Percentiles rank a stretch among this genome's conserved stretches.
Evolutionary conservation across 495 filamentous ascomycete species (phyloP).

Genomic region (Penicillium egyptiacum): DNA sequence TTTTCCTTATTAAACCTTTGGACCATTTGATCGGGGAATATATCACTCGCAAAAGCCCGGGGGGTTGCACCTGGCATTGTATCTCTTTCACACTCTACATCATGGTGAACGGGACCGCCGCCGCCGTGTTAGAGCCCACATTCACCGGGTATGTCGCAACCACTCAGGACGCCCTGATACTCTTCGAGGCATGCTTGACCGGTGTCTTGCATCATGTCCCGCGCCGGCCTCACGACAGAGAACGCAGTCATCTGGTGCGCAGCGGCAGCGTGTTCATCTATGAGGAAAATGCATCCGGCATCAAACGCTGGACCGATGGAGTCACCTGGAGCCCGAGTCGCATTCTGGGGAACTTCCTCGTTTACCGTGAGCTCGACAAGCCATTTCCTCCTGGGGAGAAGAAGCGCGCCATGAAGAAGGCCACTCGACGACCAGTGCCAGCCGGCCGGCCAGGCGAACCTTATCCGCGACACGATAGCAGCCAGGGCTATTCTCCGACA

Average conservation of each 20-base stretch:
- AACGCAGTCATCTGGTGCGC: conserved; percentile 68
- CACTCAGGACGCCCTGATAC: conserved; percentile 70
- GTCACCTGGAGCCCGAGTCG: conserved; percentile 88
- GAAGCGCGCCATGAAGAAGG: conserved; percentile 79
- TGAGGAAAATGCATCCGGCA: conserved; percentile 81
- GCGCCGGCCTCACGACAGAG: conserved; percentile 81
- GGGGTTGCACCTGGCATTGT: conserved; percentile 14
- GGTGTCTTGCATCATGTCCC: conserved; percentile 70
- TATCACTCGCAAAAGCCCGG: conserved; percentile 5
- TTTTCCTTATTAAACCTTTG: background rate
- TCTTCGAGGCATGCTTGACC: conserved; percentile 72
- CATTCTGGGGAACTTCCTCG: conserved; percentile 81
- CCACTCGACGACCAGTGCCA: conserved; percentile 44
- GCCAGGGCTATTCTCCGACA: conserved; percentile 43
- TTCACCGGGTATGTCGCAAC: conserved; percentile 67
- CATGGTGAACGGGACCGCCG: conserved; percentile 49
- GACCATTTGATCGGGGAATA: conserved; percentile 14
- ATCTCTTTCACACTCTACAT: conserved; percentile 18
- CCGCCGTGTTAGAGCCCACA: conserved; percentile 54
- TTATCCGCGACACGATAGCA: conserved; percentile 51
- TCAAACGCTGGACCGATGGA: conserved; percentile 94
- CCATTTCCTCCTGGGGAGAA: conserved; percentile 86
- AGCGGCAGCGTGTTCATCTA: conserved; percentile 90
- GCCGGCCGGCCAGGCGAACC: conserved; percentile 50
- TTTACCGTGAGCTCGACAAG: conserved; percentile 84